Percentiles rank a stretch among this genome's conserved stretches.
Conservation (phyloP, 2,329 filamentous ascomycete species). For the Claviceps pusilla region DNA sequence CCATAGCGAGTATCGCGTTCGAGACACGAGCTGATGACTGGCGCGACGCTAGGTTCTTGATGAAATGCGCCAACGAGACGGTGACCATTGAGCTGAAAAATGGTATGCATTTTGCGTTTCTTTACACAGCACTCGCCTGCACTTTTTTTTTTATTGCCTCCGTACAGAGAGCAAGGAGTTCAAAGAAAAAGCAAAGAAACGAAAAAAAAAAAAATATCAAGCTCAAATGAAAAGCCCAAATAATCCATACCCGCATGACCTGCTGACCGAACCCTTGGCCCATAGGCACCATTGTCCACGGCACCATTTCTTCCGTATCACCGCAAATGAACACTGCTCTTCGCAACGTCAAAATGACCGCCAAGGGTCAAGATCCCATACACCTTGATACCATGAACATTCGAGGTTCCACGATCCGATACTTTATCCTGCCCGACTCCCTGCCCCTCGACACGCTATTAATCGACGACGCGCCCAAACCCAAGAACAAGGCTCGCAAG, state of each 20-base stretch:
- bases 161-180: not conserved
- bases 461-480: constrained; percentile 92
- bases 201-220: not conserved
- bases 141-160: not conserved
- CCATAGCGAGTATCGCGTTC: constrained; percentile 3
- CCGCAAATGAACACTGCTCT: constrained; percentile 98
- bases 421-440: constrained; percentile 91
- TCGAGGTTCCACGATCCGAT: constrained; percentile 87
- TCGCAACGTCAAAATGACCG: constrained; percentile 92
- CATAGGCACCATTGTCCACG: constrained; percentile 82
- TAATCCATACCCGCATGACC: not conserved
- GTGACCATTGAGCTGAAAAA: constrained; percentile 98
- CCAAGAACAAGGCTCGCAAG: constrained; percentile 99
- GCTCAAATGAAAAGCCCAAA: not conserved
- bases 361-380: constrained; percentile 73
- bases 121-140: not conserved
- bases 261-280: not conserved
- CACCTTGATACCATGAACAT: constrained; percentile 92
- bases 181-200: too few species aligned
- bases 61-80: constrained; percentile 98
- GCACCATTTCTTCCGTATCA: constrained; percentile 90
- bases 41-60: constrained; percentile 59
- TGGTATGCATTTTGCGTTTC: constrained; percentile 37
- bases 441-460: constrained; percentile 88
- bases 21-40: constrained; percentile 5